Evolutionary conservation across 106 monocot genomes (phyloP).

Genomic region (Vanilla planifolia): DNA sequence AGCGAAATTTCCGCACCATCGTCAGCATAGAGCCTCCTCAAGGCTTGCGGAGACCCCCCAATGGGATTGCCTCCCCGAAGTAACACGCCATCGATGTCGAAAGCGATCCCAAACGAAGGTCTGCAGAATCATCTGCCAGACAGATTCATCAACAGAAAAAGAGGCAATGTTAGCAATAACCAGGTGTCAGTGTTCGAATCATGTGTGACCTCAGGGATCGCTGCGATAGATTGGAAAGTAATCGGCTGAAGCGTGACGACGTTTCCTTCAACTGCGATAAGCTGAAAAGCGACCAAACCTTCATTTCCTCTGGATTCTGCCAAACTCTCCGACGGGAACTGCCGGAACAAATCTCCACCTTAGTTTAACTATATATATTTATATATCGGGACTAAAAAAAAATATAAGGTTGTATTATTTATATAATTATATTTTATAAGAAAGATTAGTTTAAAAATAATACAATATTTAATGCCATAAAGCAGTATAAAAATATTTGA

Average conservation of each 20-base stretch:
- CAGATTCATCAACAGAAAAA: background rate
- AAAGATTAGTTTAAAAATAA: too few species aligned
- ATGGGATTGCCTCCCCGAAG: slow-evolving; percentile 62
- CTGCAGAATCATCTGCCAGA: slow-evolving; percentile 20
- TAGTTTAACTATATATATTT: too few species aligned
- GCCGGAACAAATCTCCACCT: too few species aligned
- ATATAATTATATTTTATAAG: too few species aligned
- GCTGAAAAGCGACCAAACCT: slow-evolving; percentile 11
- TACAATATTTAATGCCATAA: too few species aligned
- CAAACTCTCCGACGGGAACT: background rate
- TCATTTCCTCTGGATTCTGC: slow-evolving; percentile 11
- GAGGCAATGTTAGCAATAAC: background rate
- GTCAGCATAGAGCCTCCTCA: slow-evolving; percentile 53
- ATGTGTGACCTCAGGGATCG: slow-evolving; percentile 15
- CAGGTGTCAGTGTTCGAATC: background rate
- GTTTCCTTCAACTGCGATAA: background rate
- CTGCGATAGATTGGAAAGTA: slow-evolving; percentile 13
- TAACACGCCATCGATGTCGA: slow-evolving; percentile 94
- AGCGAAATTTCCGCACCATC: slow-evolving; percentile 36
- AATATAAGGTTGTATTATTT: too few species aligned
- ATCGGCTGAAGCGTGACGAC: slow-evolving; percentile 13
- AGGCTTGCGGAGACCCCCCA: slow-evolving; percentile 65
- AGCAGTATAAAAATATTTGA: too few species aligned
- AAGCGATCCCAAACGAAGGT: slow-evolving; percentile 79
- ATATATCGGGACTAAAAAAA: too few species aligned